phyloP scores from a whole-genome alignment of 2,329 filamentous ascomycete species.

The Aspergillus oerlinghausenensis region DNA sequence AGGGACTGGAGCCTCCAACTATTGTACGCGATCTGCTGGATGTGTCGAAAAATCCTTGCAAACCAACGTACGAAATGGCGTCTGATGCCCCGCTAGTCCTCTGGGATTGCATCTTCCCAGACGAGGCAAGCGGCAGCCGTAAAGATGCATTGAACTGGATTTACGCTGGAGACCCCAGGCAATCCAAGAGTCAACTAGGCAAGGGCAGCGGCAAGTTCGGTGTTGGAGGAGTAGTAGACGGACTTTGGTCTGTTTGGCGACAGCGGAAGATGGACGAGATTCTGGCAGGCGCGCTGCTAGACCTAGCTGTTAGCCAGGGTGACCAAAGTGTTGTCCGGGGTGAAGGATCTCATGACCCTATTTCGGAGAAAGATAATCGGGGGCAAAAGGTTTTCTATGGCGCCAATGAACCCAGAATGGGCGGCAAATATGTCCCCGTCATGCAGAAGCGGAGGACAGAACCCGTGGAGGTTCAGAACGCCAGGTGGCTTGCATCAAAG shows the following conservation, averaged over 20 bases:
- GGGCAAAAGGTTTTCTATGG: slow-evolving; percentile 57
- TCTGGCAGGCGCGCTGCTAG: slow-evolving; percentile 68
- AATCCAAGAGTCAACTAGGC: slow-evolving; percentile 33
- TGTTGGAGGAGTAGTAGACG: slow-evolving; percentile 62
- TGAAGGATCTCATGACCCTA: slow-evolving; percentile 17
- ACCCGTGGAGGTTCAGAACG: slow-evolving; percentile 58
- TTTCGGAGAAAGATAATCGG: slow-evolving; percentile 25
- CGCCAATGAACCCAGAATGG: slow-evolving; percentile 49
- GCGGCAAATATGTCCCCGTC: slow-evolving; percentile 55
- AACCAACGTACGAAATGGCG: slow-evolving; percentile 86
- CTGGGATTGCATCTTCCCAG: slow-evolving; percentile 91
- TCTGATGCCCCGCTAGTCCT: slow-evolving; percentile 84
- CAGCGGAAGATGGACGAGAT: slow-evolving; percentile 86
- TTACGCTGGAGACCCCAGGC: slow-evolving; percentile 65
- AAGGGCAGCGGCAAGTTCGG: slow-evolving; percentile 59
- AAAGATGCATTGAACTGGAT: slow-evolving; percentile 70
- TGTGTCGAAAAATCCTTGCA: slow-evolving; percentile 62
- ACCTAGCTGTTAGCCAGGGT: slow-evolving; percentile 50
- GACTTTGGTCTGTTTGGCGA: slow-evolving; percentile 79
- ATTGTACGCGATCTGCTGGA: slow-evolving; percentile 74
- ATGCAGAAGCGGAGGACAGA: slow-evolving; percentile 55
- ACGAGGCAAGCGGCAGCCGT: slow-evolving; percentile 41
- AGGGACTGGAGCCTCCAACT: slow-evolving; percentile 73
- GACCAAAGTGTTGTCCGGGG: slow-evolving; percentile 28
- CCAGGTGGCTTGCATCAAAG: slow-evolving; percentile 52